A percentile compares a stretch with the other conserved stretches of the same genome.
Conservation (phyloP, 352 stramenopile species). For the Globisporangium perplexum region DNA sequence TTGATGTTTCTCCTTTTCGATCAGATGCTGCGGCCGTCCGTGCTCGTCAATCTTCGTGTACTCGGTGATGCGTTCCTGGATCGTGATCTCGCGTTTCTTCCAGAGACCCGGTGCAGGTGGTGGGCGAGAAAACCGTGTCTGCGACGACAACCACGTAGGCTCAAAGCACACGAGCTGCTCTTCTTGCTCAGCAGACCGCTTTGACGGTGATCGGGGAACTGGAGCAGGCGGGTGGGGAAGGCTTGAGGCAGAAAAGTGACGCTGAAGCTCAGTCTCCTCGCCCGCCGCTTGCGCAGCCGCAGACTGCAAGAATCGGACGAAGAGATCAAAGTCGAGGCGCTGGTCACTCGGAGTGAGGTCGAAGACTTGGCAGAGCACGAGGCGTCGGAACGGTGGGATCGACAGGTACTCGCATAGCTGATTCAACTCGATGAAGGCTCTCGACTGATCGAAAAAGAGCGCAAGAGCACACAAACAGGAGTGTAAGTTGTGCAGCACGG, state of each 20-base stretch:
- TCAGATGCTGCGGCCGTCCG: conserved; percentile 59
- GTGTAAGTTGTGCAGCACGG: not conserved
- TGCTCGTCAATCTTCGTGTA: conserved; percentile 88
- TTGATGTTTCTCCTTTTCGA: conserved; percentile 83
- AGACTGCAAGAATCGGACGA: conserved; percentile 65
- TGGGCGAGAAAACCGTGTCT: conserved; percentile 27
- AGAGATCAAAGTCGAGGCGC: conserved; percentile 43
- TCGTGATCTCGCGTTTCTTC: conserved; percentile 86
- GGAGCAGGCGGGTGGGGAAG: conserved; percentile 20
- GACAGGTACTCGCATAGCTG: conserved; percentile 63
- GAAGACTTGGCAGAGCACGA: conserved; percentile 57
- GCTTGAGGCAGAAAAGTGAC: conserved; percentile 2
- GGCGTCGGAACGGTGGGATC: conserved; percentile 57
- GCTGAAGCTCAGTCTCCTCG: conserved; percentile 32
- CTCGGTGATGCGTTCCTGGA: conserved; percentile 82
- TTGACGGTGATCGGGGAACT: conserved; percentile 5
- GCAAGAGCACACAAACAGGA: not conserved
- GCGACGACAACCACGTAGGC: conserved; percentile 27
- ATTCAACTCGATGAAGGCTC: conserved; percentile 44
- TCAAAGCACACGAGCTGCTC: conserved; percentile 40
- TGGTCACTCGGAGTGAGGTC: conserved; percentile 24
- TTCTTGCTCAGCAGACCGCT: not conserved
- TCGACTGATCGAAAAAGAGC: conserved; percentile 4
- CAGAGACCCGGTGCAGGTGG: conserved; percentile 64
- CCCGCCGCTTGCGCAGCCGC: conserved; percentile 37